Conservation (phyloP, 345 rosid species). For the Camelina sativa region DNA sequence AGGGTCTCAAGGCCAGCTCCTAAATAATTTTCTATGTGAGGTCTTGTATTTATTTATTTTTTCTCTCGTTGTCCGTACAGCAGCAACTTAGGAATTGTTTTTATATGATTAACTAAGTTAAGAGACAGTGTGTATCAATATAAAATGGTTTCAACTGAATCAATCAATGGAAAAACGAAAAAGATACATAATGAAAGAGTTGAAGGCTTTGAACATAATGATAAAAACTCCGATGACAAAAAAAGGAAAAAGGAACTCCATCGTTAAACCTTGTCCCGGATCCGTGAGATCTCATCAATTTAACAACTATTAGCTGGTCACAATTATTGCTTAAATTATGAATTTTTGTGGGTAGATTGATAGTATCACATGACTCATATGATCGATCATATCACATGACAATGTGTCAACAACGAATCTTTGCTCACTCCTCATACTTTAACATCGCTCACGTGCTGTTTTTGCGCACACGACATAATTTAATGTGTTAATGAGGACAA, state of each 20-base stretch:
- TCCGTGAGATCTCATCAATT: slow-evolving; percentile 3
- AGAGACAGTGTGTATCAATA: no score
- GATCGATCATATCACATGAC: slow-evolving; percentile 39
- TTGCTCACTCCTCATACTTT: slow-evolving; percentile 3
- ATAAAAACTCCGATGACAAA: no score
- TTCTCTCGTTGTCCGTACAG: no score
- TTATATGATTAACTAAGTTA: no score
- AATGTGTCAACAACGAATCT: slow-evolving; percentile 36
- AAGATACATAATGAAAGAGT: no score
- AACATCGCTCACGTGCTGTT: slow-evolving; percentile 36
- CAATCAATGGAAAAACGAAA: no score
- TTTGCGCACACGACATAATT: slow-evolving; percentile 21
- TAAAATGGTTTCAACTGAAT: no score
- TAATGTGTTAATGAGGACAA: slow-evolving; percentile 7
- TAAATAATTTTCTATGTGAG: neutral
- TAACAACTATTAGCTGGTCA: slow-evolving; percentile 24
- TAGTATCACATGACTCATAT: slow-evolving; percentile 38
- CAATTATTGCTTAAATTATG: slow-evolving; percentile 13
- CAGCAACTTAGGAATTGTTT: no score
- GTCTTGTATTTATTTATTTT: neutral
- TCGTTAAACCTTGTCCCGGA: neutral
- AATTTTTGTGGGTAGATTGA: neutral
- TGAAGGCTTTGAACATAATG: no score
- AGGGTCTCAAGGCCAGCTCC: slow-evolving; percentile 40
- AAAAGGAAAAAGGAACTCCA: no score